A percentile compares a stretch with the other conserved stretches of the same genome.
phyloP scores from a whole-genome alignment of 2,329 filamentous ascomycete species.

The Lasiodiplodia hormozganensis region DNA sequence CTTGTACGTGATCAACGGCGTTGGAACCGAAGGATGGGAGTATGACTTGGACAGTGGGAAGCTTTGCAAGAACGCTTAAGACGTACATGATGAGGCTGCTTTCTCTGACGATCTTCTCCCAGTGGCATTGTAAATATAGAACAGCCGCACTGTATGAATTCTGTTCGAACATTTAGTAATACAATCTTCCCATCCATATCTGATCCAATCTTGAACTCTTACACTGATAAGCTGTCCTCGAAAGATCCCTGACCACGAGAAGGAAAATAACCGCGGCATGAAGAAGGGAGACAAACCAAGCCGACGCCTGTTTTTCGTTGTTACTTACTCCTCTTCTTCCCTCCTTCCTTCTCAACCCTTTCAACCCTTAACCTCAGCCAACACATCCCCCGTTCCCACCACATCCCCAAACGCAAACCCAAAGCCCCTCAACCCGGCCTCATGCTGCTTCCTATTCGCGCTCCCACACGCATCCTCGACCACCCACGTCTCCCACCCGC shows the following conservation, averaged over 20 bases:
- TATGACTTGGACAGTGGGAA: slow-evolving; percentile 37
- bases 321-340: too few species aligned
- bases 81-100: not conserved
- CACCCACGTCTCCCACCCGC: slow-evolving; percentile 52
- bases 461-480: slow-evolving; percentile 49
- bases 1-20: slow-evolving; percentile 35
- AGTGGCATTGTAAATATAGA: not conserved
- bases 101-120: not conserved
- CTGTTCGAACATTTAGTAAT: too few species aligned
- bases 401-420: slow-evolving; percentile 48
- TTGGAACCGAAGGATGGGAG: slow-evolving; percentile 36
- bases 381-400: slow-evolving; percentile 40
- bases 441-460: slow-evolving; percentile 44
- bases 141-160: too few species aligned
- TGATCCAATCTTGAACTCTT: too few species aligned
- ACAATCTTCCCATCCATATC: too few species aligned
- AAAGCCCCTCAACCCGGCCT: slow-evolving; percentile 42
- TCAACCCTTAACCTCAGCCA: slow-evolving; percentile 29
- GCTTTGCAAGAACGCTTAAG: slow-evolving; percentile 31
- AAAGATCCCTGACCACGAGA: too few species aligned
- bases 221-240: too few species aligned
- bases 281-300: too few species aligned
- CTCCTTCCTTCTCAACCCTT: not conserved
- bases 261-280: too few species aligned
- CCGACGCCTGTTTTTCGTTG: not conserved